A percentile compares a stretch with the other conserved stretches of the same genome.
phyloP scores from a whole-genome alignment of 371 early-diverging fungal genomes.

The Mucor mucedo region DNA sequence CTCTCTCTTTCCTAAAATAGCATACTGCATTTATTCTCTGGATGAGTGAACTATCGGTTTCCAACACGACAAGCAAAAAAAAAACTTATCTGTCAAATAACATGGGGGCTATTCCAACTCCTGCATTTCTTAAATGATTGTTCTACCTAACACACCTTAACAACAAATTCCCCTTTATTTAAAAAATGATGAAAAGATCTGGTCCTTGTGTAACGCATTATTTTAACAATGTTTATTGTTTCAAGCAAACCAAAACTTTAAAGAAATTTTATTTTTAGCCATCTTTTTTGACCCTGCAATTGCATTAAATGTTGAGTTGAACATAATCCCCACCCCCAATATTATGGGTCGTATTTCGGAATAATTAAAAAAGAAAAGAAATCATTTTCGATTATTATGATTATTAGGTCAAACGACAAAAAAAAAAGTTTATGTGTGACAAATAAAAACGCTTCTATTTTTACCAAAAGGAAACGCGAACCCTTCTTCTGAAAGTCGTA shows the following conservation, averaged over 20 bases:
- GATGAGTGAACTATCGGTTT: no score
- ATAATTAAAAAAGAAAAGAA: neutral
- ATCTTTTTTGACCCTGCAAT: neutral
- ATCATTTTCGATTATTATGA: neutral
- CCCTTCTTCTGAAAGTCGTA: neutral
- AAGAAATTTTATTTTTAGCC: neutral
- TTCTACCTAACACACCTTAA: no score
- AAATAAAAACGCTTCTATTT: neutral
- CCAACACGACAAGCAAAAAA: neutral
- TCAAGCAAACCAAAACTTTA: neutral
- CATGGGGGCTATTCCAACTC: neutral
- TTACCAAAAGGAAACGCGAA: neutral
- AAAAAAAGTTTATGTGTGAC: no score
- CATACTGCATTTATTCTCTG: neutral
- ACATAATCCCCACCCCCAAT: neutral
- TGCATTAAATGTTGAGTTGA: neutral
- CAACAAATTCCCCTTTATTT: no score
- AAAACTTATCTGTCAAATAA: neutral
- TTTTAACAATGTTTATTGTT: neutral
- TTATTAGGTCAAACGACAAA: no score
- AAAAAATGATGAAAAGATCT: no score
- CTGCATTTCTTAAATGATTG: no score
- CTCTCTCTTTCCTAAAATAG: slow-evolving; percentile 23
- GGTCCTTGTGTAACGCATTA: no score
- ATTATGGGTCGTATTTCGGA: neutral